Conservation (phyloP, 768 basidiomycete species). For the Podaxis sp. region DNA sequence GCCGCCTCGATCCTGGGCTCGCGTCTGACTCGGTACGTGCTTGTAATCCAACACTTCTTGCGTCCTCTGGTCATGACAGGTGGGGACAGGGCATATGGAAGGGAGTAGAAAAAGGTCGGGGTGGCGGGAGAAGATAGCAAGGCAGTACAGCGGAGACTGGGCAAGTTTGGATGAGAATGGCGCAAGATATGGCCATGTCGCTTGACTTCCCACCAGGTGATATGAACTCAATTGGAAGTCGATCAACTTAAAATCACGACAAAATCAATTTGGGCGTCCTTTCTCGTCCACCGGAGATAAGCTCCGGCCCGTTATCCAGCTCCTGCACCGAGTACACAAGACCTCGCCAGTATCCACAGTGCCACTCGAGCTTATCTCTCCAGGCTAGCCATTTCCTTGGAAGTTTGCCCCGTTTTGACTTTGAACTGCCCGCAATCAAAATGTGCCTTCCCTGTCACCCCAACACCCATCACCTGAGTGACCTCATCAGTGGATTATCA, state of each 20-base stretch:
- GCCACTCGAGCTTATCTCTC: background rate
- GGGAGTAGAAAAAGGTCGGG: constrained; percentile 14
- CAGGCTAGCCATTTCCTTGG: background rate
- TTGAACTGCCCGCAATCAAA: background rate
- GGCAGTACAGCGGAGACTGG: constrained; percentile 18
- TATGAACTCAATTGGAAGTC: constrained; percentile 14
- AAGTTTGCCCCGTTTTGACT: background rate
- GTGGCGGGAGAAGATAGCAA: constrained; percentile 13
- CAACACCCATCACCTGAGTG: background rate
- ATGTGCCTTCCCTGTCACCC: background rate
- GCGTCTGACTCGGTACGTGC: too few species aligned
- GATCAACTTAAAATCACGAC: constrained; percentile 22
- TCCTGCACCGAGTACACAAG: background rate
- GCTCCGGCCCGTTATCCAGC: constrained; percentile 9
- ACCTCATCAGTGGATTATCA: constrained; percentile 4
- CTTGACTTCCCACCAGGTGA: constrained; percentile 11
- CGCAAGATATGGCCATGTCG: constrained; percentile 30
- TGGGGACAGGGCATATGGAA: constrained; percentile 2
- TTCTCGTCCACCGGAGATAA: constrained; percentile 13
- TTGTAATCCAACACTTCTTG: too few species aligned
- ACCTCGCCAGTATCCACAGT: background rate
- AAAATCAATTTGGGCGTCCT: constrained; percentile 18
- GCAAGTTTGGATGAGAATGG: constrained; percentile 31
- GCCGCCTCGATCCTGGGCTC: too few species aligned
- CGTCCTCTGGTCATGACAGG: constrained; percentile 58